Evolutionary conservation across 2,329 filamentous ascomycete species (phyloP), one percentile per base, ranked within the genome.

Genomic region (Alternaria arborescens): DNA sequence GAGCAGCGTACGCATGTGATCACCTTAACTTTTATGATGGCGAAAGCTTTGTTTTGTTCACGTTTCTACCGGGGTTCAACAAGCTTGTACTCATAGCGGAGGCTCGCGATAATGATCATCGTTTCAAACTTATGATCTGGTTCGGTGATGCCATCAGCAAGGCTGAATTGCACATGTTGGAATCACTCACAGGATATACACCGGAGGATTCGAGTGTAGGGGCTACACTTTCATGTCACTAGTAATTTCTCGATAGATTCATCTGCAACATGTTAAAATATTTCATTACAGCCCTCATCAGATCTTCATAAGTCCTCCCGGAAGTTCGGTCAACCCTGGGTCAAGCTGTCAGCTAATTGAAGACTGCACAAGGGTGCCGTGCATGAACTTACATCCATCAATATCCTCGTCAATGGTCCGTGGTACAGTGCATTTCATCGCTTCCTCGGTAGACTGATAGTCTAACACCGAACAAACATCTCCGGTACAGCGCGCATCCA

Each of bases 401-500:
- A 74, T 50, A 22, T 73, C 61, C 50, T 75, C 71, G 16, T 66
- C 47, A 11, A 72, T 64, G 36, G 52, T 56, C 34, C 48, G 60
- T 12, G 64, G 58, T 8, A 64, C 48, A 7, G 69, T 72, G 46
- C 72, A 75, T 51, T 72, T 72, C 59, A 66, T 69, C 20, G 70
- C 70, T 26, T 72, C 64, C 48, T 72, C 70, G 0, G 65, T 38
- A 5, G 56, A 66, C 58, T 75, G 72, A 1, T 34, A 52, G 40
- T 72, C 67, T 32, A 74, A 30, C 24, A 61, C 65, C 6, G 53
- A 51, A 55, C 72, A 75, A 32, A 44, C 41, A 50, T 73, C 69
- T 18, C 67, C 69, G 22, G 53, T 63, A 58, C 72, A 75, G 28
- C 67, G 67, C 3, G 66, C 62, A 52, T 75, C 44, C 69, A 74